phyloP scores from a whole-genome alignment of 805 yeast species.

The Kazachstania viticola region DNA sequence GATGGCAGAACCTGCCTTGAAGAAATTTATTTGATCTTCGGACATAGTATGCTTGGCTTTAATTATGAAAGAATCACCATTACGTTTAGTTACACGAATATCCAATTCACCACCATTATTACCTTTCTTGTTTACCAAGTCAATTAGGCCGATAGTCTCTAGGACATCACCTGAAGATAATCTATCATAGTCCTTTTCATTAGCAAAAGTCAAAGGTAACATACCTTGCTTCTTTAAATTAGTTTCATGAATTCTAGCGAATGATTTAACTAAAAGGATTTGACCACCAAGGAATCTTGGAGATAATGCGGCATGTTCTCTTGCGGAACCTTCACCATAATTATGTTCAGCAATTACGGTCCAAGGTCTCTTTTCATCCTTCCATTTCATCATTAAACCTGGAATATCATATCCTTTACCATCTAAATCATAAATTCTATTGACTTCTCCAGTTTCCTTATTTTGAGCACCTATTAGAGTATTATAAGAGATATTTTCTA shows the following conservation, averaged over 20 bases:
- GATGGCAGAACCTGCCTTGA: slow-evolving; percentile 95
- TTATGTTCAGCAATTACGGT: slow-evolving; percentile 93
- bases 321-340: slow-evolving; percentile 98
- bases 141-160: slow-evolving; percentile 62
- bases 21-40: slow-evolving; percentile 87
- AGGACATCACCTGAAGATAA: slow-evolving; percentile 67
- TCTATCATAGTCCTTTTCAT: slow-evolving; percentile 80
- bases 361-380: slow-evolving; percentile 77
- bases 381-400: slow-evolving; percentile 95
- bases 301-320: slow-evolving; percentile 96
- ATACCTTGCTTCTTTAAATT: slow-evolving; percentile 96
- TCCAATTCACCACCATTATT: slow-evolving; percentile 75
- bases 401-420: slow-evolving; percentile 75
- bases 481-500: slow-evolving; percentile 89
- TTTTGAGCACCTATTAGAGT: slow-evolving; percentile 95
- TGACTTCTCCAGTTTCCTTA: slow-evolving; percentile 93
- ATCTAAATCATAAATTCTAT: slow-evolving; percentile 77
- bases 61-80: slow-evolving; percentile 61
- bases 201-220: slow-evolving; percentile 86
- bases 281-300: slow-evolving; percentile 92
- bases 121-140: slow-evolving; percentile 71
- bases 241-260: slow-evolving; percentile 97
- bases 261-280: slow-evolving; percentile 80
- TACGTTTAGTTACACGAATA: slow-evolving; percentile 60
- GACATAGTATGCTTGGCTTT: slow-evolving; percentile 93